Base-by-base conservation (phyloP, 345 rosid genomes). In the Conringia planisiliqua region DNA sequence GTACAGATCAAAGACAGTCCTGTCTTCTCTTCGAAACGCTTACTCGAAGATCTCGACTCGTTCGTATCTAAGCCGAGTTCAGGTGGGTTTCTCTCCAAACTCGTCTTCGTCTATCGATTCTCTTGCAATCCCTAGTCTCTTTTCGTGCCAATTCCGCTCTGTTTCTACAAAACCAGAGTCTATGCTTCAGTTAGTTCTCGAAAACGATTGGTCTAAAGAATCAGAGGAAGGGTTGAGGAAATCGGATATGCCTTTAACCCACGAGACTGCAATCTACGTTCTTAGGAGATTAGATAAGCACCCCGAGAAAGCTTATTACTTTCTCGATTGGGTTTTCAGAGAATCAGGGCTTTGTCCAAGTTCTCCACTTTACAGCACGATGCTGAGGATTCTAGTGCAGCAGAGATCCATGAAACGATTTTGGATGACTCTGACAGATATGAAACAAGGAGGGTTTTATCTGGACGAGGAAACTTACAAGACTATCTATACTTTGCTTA, bases 211-310 rank as follows among this genome's bases (percentile, higher is more conserved):
- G 92, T 86, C 90, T 3, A 50, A 67, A 18, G 91, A 82, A 81
- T 68, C 86, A 57, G 84, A 80, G 61, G 66, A 72, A 74, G 80
- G 77, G 70, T 82, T 89, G 59, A 80, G 73, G 12, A 66, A 76
- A 40, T 58, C 72, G 2, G 76, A 40, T 20, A 60, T 80, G 7
- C 6, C 51, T 12, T 68, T 85, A 68, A 83, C 77, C 74, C 92
- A 89, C 62, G 98, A 88, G 74, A 83, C 82, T 42, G 87, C 85
- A n/a, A 71, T 89, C 62, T 89, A 87, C 78, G 82, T 89, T 77
- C 57, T 90, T 51, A 89, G 74, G 79, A 89, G 80, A 65, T 83
- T 90, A 11, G 86, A 85, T 66, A 78, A 72, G 40, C 80, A 82
- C 50, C 92, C 96, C 3, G 61, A 54, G 11, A 91, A 85, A 78